phyloP scores from a whole-genome alignment of 495 filamentous ascomycete species.

The Chaetomium fimeti region DNA sequence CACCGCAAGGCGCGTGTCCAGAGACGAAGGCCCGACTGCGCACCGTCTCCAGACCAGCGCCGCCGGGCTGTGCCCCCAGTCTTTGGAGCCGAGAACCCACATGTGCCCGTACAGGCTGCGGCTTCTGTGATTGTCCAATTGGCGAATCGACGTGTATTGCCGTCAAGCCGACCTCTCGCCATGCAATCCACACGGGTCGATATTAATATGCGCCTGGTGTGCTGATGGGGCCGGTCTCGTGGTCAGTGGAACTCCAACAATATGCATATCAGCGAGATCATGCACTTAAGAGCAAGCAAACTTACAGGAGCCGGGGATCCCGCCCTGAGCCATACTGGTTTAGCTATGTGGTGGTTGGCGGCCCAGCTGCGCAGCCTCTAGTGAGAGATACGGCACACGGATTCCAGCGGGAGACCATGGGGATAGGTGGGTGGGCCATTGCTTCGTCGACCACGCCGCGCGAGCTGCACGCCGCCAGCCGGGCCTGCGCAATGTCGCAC shows the following conservation, averaged over 20 bases:
- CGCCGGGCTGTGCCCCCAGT: not conserved
- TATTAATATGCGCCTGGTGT: slow-evolving; percentile 33
- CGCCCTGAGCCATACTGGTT: not conserved
- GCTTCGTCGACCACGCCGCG: slow-evolving; percentile 16
- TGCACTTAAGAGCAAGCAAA: slow-evolving; percentile 21
- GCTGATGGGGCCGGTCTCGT: slow-evolving; percentile 19
- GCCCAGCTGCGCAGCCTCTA: not conserved
- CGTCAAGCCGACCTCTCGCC: slow-evolving; percentile 15
- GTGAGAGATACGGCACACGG: not conserved
- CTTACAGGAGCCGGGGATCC: not conserved
- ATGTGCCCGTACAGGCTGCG: not conserved
- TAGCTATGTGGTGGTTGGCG: not conserved
- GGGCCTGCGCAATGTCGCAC: slow-evolving; percentile 26
- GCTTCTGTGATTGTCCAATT: not conserved
- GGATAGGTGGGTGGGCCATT: not conserved
- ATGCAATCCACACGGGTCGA: slow-evolving; percentile 34
- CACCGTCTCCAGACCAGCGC: not conserved
- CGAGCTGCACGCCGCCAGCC: slow-evolving; percentile 10
- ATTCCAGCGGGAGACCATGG: not conserved
- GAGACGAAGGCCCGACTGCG: slow-evolving; percentile 3
- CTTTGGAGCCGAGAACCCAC: slow-evolving; percentile 2
- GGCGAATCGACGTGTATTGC: slow-evolving; percentile 23
- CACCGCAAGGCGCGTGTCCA: not conserved
- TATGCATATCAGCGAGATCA: slow-evolving; percentile 20
- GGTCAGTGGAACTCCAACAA: slow-evolving; percentile 8